Evolutionary conservation across 768 basidiomycete species (phyloP).

Genomic region (Hypsizygus marmoreus): DNA sequence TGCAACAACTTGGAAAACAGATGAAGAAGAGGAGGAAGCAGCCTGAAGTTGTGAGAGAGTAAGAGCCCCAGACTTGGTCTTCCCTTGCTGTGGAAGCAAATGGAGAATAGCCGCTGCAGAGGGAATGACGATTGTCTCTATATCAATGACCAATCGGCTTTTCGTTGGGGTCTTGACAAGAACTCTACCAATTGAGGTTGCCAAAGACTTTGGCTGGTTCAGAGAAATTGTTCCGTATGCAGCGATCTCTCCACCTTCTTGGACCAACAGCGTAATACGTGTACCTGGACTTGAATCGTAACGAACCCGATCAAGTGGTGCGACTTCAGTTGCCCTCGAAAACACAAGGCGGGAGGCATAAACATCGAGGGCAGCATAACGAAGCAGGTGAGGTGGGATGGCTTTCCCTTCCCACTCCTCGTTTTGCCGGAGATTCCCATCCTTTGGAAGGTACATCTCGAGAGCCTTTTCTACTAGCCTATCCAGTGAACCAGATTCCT

Average conservation of each 20-base stretch:
- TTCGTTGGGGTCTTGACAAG: slow-evolving; percentile 9
- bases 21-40: not conserved
- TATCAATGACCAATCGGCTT: slow-evolving; percentile 14
- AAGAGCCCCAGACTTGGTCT: slow-evolving; percentile 5
- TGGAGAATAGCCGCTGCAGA: slow-evolving; percentile 14
- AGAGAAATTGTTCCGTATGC: slow-evolving; percentile 12
- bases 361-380: slow-evolving; percentile 5
- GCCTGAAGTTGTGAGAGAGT: slow-evolving; percentile 7
- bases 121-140: slow-evolving; percentile 9
- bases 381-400: slow-evolving; percentile 2
- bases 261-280: slow-evolving; percentile 12
- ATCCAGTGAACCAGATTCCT: slow-evolving; percentile 3
- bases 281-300: slow-evolving; percentile 14
- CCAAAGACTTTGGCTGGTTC: too few species aligned
- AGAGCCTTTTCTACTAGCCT: not conserved
- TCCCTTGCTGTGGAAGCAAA: not conserved
- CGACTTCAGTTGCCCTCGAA: not conserved
- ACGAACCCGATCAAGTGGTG: not conserved
- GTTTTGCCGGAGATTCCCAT: not conserved
- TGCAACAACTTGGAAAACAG: slow-evolving; percentile 1
- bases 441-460: slow-evolving; percentile 10
- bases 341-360: not conserved
- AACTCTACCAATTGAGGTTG: slow-evolving; percentile 6
- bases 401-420: slow-evolving; percentile 19
- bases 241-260: slow-evolving; percentile 15